Base-by-base conservation (phyloP, 805 yeast genomes). In the Kuraishia borneana region DNA sequence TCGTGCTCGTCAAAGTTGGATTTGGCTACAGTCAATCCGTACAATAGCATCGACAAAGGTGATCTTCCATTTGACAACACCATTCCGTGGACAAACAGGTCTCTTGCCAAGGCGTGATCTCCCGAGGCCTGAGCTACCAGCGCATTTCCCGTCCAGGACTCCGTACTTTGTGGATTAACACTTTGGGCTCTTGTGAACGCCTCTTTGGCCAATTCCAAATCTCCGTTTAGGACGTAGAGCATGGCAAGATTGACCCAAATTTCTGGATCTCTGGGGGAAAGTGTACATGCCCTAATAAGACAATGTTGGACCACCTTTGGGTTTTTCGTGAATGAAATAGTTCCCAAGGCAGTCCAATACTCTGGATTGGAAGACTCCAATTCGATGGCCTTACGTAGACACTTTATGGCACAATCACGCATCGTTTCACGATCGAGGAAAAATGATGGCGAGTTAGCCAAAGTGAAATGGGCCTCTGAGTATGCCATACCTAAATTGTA, bases 221-320 rank as follows among this genome's bases (percentile, higher is more conserved):
- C 97, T 3, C 76, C 76, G 36, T 68, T 64, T 21, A 70, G 63
- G 38, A 89, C 56, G 43, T 83, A 88, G 23, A 92, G 60, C 5
- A 82, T 69, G 0, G 94, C 96, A 38, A 92, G 59, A 44, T 84
- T 83, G 12, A 77, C 68, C 96, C 96, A 92, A 4, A 77, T 68
- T 13, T 59, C 58, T 3, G 79, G 70, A 36, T 82, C 83, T 35
- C 73, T 71, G 5, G 82, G 71, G 32, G 83, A 78, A 26, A 87
- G 55, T 0, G 83, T 65, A 2, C 77, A 58, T 1, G 96, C 88
- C 41, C 83, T 80, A 45, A 92, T 82, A 46, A 83, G 84, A 52
- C 96, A 85, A 57, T 92, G 99, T 55, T 92, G 99, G 0, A 96
- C 65, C 5, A 84, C 81, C 32, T 70, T 68, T 0, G 89, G 77